Base-by-base conservation (phyloP, 1,139 yeast genomes). In the Nematodospora anomalae region DNA sequence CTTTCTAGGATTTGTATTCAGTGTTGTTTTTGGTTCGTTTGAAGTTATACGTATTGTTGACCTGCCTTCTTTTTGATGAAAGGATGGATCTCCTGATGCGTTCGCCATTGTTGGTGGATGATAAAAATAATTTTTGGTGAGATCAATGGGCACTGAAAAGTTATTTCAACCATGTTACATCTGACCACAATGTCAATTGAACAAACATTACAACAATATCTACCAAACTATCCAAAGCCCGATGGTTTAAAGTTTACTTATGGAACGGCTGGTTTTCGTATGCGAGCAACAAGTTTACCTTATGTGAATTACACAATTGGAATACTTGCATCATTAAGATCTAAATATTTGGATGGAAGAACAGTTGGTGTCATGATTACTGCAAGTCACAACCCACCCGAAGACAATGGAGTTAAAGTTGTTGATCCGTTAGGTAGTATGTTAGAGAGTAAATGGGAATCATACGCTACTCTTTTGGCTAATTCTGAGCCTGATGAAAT, bases 191-290 rank as follows among this genome's bases (percentile, higher is more conserved):
- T 46, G 52, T 44, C 52, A 18, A 29, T 44, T 23, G 36, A 42
- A 32, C 39, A 43, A 26, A 30, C 41, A 8, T 40, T 52, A 27
- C 28, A 34, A 5, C 26, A 32, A 22, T 32, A 41, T 14, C 24
- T 41, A 21, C 12, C 37, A n/a, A 40, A 43, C 10, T 74, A 74
- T 44, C 71, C 76, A 13, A 70, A 72, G 48, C 77, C 83, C 0
- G 64, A 64, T 11, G 67, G 63, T 14, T 53, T 71, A 32, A 55
- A 49, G 2, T 83, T 76, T 55, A 62, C 76, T 12, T 92, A 92
- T 56, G 99, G 99, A 13, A 92, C 99, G 1, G 98, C 99, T 1
- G 99, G 99, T 6, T 92, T 94, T 67, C 79, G 99, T 45, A 82
- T 83, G 68, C 67, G 77, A 38, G 92, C 96, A 4, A 57, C 63